A percentile compares a stretch with the other conserved stretches of the same genome.
phyloP scores from a whole-genome alignment of 1,284 basidiomycete species.

The Tilletia horrida region DNA sequence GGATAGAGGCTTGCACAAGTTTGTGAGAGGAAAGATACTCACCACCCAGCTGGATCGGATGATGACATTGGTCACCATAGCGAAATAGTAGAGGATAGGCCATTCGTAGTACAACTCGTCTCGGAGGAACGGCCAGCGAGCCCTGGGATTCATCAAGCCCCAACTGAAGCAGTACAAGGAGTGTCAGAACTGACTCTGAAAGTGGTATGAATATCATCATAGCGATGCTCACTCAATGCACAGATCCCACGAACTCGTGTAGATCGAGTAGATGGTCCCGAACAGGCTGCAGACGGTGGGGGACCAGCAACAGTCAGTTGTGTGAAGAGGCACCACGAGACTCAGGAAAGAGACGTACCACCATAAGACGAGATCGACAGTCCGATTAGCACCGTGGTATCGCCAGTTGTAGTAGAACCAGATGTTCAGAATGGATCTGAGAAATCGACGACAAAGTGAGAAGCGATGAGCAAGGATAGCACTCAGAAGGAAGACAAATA shows the following conservation, averaged over 20 bases:
- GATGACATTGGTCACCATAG: constrained; percentile 64
- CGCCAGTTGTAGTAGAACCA: constrained; percentile 53
- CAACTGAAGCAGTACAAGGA: background rate
- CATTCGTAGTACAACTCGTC: constrained; percentile 61
- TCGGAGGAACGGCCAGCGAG: constrained; percentile 68
- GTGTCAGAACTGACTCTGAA: background rate
- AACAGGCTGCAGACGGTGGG: constrained; percentile 65
- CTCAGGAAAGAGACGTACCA: constrained; percentile 6
- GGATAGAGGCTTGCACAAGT: too few relatives aligned
- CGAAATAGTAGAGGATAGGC: constrained; percentile 57
- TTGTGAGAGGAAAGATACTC: background rate
- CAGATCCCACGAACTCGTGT: constrained; percentile 73
- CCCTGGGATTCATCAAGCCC: constrained; percentile 63
- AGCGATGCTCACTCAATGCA: constrained; percentile 59
- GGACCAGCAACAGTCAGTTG: constrained; percentile 59
- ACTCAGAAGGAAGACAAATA: background rate
- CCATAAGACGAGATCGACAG: constrained; percentile 32
- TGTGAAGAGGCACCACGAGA: constrained; percentile 31
- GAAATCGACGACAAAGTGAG: background rate
- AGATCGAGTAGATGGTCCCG: constrained; percentile 66
- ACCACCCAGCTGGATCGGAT: constrained; percentile 75
- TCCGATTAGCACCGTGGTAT: constrained; percentile 32
- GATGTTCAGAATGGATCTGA: constrained; percentile 39
- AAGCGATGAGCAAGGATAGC: background rate
- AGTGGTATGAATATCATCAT: too few relatives aligned